Evolutionary conservation across 495 filamentous ascomycete species (phyloP).

Genomic region (Penicillium waksmanii): DNA sequence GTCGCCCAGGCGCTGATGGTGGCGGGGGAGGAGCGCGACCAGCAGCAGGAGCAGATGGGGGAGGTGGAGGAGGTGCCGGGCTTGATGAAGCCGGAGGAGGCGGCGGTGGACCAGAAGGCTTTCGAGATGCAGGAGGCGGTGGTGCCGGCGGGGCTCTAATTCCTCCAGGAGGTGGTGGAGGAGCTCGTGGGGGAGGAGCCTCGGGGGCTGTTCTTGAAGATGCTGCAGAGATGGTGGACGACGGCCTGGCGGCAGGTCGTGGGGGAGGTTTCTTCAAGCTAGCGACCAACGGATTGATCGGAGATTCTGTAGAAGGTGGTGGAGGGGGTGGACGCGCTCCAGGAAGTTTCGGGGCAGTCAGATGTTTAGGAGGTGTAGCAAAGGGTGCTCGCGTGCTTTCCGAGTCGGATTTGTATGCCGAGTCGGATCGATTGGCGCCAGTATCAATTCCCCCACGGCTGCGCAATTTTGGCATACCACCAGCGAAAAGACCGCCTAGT

Average conservation of each 20-base stretch:
- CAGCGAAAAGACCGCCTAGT: slow-evolving; percentile 85
- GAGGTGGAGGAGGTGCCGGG: slow-evolving; percentile 47
- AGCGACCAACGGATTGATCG: slow-evolving; percentile 60
- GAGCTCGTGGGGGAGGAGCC: slow-evolving; percentile 17
- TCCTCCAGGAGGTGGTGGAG: slow-evolving; percentile 16
- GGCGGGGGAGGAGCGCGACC: slow-evolving; percentile 54
- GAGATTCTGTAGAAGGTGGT: slow-evolving; percentile 58
- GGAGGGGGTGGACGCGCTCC: slow-evolving; percentile 53
- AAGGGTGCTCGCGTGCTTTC: slow-evolving; percentile 56
- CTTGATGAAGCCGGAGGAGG: slow-evolving; percentile 42
- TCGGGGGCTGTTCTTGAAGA: slow-evolving; percentile 51
- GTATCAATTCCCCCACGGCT: slow-evolving; percentile 90
- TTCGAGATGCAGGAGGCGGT: slow-evolving; percentile 59
- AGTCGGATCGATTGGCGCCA: slow-evolving; percentile 71
- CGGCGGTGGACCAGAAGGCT: slow-evolving; percentile 59
- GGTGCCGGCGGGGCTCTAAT: slow-evolving; percentile 53
- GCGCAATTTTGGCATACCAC: slow-evolving; percentile 92
- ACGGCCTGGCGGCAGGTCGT: slow-evolving; percentile 44
- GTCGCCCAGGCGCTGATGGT: slow-evolving; percentile 42
- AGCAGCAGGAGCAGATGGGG: slow-evolving; percentile 43
- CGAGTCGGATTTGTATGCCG: slow-evolving; percentile 79
- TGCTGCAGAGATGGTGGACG: slow-evolving; percentile 49
- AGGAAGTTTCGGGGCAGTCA: slow-evolving; percentile 66
- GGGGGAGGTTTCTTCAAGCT: slow-evolving; percentile 62
- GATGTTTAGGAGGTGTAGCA: slow-evolving; percentile 58